Conservation (phyloP, 2,329 filamentous ascomycete species). For the Neofusicoccum parvum region DNA sequence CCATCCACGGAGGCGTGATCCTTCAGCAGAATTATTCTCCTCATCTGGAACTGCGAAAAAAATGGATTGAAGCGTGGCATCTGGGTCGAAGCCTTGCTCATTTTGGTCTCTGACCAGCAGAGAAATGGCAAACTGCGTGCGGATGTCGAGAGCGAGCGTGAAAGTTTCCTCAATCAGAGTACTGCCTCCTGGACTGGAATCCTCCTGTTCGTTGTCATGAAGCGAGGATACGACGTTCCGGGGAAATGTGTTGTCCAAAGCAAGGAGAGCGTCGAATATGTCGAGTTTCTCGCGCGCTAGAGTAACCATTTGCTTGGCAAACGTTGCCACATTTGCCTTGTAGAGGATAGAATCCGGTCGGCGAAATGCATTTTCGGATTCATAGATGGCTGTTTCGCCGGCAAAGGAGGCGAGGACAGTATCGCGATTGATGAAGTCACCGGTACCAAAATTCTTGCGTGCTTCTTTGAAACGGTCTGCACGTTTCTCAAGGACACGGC, state of each 20-base stretch:
- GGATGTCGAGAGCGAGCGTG: conserved; percentile 54
- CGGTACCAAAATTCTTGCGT: conserved; percentile 38
- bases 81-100: conserved; percentile 41
- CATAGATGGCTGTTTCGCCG: background rate
- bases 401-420: background rate
- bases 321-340: conserved; percentile 46
- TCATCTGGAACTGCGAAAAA: conserved; percentile 41
- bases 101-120: conserved; percentile 45
- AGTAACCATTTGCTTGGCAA: conserved; percentile 43
- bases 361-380: conserved; percentile 23
- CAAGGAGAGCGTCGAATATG: conserved; percentile 33
- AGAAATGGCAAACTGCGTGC: conserved; percentile 58
- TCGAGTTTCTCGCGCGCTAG: conserved; percentile 32
- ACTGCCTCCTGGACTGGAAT: conserved; percentile 33
- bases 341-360: conserved; percentile 46
- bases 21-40: conserved; percentile 6
- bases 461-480: conserved; percentile 35
- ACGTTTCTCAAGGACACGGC: conserved; percentile 27
- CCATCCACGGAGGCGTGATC: conserved; percentile 40
- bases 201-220: conserved; percentile 32
- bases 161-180: conserved; percentile 48
- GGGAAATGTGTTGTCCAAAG: conserved; percentile 40
- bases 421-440: conserved; percentile 44
- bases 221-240: conserved; percentile 34
- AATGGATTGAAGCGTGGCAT: conserved; percentile 40